These are phyloP conservation scores for Cylindrotheca closterium DNA, from an alignment of 108 stramenopile genomes.

Conservation along the genomic window DNA sequence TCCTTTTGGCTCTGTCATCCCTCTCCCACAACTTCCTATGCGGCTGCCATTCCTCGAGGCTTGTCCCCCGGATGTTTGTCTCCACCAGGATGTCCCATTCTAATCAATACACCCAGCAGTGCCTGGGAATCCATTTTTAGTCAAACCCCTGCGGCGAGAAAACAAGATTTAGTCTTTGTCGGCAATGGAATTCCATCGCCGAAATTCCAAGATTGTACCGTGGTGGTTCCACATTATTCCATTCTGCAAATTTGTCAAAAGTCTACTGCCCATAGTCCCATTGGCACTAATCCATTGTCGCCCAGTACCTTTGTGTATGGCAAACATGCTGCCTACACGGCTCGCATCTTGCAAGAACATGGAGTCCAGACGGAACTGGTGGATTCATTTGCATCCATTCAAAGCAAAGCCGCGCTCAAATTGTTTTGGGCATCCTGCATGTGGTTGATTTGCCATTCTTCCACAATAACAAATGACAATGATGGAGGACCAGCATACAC, in stretches of 20 bases:
- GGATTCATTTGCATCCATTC: constrained; percentile 16
- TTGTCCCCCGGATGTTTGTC: constrained; percentile 54
- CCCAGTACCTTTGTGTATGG: constrained; percentile 67
- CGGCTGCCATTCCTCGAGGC: constrained; percentile 47
- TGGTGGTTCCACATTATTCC: constrained; percentile 51
- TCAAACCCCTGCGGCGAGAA: constrained; percentile 40
- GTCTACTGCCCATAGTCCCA: not conserved
- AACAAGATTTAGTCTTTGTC: constrained; percentile 61
- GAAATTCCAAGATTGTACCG: constrained; percentile 19
- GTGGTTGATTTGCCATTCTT: constrained; percentile 71
- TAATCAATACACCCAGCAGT: constrained; percentile 49
- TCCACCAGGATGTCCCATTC: constrained; percentile 37
- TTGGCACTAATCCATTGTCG: constrained; percentile 28
- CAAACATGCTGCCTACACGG: constrained; percentile 41
- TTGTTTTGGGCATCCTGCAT: constrained; percentile 62
- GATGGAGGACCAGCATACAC: constrained; percentile 24
- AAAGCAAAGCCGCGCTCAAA: constrained; percentile 42
- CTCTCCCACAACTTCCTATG: not conserved
- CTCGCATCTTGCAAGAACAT: constrained; percentile 30
- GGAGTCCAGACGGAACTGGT: constrained; percentile 40
- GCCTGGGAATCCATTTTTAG: constrained; percentile 44
- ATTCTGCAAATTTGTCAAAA: constrained; percentile 17
- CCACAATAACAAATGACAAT: too few species aligned
- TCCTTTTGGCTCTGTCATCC: constrained; percentile 29
- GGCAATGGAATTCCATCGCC: constrained; percentile 41